Percentiles rank a stretch among this genome's conserved stretches.
phyloP scores from a whole-genome alignment of 192 early-diverging fungal species.

The Mortierella antarctica region DNA sequence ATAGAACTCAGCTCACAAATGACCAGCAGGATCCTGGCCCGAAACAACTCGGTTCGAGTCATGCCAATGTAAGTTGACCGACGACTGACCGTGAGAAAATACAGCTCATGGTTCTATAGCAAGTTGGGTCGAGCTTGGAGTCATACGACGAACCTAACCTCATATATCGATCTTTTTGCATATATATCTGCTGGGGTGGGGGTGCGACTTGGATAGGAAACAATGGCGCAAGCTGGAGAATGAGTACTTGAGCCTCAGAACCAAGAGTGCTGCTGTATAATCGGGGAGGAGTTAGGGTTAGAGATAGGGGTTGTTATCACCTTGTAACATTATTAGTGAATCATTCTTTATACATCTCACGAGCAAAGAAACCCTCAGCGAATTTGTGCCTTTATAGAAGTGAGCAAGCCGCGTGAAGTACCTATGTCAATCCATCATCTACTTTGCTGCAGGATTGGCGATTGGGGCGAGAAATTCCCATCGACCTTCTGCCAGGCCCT shows the following conservation, averaged over 20 bases:
- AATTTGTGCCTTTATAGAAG: no score
- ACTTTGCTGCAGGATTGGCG: no score
- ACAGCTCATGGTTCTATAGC: no score
- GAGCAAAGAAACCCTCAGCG: no score
- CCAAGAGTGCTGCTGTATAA: conserved; percentile 2
- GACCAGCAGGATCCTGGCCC: conserved; percentile 28
- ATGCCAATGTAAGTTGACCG: conserved; percentile 45
- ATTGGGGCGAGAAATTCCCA: conserved; percentile 69
- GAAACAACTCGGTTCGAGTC: conserved; percentile 47
- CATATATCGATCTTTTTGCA: neutral
- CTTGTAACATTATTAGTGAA: no score
- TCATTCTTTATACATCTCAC: no score
- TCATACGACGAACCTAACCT: no score
- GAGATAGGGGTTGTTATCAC: no score
- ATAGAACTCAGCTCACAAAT: conserved; percentile 29
- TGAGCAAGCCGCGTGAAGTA: no score
- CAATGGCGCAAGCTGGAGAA: conserved; percentile 50
- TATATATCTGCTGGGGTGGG: neutral
- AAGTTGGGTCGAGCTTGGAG: no score
- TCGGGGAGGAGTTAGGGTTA: no score
- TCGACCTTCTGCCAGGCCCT: conserved; percentile 82
- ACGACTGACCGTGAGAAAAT: neutral
- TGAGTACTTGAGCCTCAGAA: conserved; percentile 38
- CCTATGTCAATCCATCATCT: no score
- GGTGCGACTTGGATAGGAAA: conserved; percentile 5